Evolutionary conservation across 164 flowering plant genomes (phyloP).

Genomic region (Piper betle): DNA sequence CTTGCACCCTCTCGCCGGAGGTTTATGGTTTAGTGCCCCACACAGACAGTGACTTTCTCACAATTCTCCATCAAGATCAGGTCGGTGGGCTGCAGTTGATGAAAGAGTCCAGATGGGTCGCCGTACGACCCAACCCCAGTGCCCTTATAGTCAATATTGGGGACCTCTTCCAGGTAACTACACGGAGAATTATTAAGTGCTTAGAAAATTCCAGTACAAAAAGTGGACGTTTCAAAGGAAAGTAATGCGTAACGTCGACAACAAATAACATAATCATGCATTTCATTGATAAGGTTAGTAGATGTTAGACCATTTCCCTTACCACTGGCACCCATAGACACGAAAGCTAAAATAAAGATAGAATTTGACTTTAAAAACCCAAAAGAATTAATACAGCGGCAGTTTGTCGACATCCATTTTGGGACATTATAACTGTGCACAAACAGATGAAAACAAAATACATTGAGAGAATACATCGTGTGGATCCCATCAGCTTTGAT

Average conservation of each 20-base stretch:
- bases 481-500: background rate
- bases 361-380: background rate
- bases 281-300: background rate
- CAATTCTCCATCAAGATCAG: slow-evolving; percentile 62
- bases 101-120: slow-evolving; percentile 67
- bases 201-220: no score
- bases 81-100: slow-evolving; percentile 72
- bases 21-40: slow-evolving; percentile 61
- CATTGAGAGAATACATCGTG: background rate
- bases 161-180: slow-evolving; percentile 66
- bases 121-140: slow-evolving; percentile 50
- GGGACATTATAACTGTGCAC: background rate
- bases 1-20: slow-evolving; percentile 35
- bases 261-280: no score
- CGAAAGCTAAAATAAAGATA: no score
- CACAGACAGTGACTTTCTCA: slow-evolving; percentile 75
- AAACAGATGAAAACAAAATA: background rate
- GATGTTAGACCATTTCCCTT: background rate
- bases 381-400: background rate
- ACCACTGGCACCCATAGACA: background rate
- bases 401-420: background rate
- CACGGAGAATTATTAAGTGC: background rate
- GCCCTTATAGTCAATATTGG: slow-evolving; percentile 78
- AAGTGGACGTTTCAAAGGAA: no score
- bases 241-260: no score